These are phyloP conservation scores for Ichthyophthirius multifiliis DNA, from an alignment of 169 alveolate genomes.

Conservation along the genomic window DNA sequence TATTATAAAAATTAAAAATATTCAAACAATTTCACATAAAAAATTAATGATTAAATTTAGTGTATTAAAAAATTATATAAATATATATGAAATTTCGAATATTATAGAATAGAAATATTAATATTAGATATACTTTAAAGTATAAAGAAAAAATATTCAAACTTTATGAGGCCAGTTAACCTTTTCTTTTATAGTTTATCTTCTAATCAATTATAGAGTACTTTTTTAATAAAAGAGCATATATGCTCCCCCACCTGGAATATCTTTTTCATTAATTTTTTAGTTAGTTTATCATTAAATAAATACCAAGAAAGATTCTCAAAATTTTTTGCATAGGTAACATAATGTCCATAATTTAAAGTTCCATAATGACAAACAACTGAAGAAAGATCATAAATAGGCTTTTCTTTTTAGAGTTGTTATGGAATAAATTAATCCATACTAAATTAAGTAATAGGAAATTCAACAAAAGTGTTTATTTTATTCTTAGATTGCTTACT, in stretches of 20 bases:
- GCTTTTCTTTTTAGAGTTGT: slow-evolving; percentile 21
- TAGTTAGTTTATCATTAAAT: slow-evolving; percentile 25
- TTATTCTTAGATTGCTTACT: slow-evolving; percentile 34
- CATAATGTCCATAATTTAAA: slow-evolving; percentile 33
- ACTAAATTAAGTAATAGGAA: slow-evolving; percentile 62
- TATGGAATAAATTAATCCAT: slow-evolving; percentile 43
- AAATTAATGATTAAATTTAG: too few species aligned
- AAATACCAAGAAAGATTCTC: slow-evolving; percentile 31
- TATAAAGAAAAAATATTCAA: too few species aligned
- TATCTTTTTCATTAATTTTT: background rate
- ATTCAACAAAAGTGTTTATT: slow-evolving; percentile 51
- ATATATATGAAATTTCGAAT: too few species aligned
- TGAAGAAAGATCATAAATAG: slow-evolving; percentile 32
- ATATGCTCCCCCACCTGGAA: background rate
- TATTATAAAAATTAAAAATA: too few species aligned
- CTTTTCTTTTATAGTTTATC: background rate
- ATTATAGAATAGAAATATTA: too few species aligned
- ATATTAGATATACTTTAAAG: too few species aligned
- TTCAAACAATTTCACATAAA: too few species aligned
- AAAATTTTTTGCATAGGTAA: slow-evolving; percentile 31
- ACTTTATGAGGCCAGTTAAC: slow-evolving; percentile 13
- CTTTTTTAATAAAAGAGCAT: slow-evolving; percentile 7
- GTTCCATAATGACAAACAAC: slow-evolving; percentile 22
- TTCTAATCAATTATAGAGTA: background rate
- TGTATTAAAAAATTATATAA: too few species aligned